phyloP scores from a whole-genome alignment of 2,329 filamentous ascomycete species.

The Cordyceps javanica region DNA sequence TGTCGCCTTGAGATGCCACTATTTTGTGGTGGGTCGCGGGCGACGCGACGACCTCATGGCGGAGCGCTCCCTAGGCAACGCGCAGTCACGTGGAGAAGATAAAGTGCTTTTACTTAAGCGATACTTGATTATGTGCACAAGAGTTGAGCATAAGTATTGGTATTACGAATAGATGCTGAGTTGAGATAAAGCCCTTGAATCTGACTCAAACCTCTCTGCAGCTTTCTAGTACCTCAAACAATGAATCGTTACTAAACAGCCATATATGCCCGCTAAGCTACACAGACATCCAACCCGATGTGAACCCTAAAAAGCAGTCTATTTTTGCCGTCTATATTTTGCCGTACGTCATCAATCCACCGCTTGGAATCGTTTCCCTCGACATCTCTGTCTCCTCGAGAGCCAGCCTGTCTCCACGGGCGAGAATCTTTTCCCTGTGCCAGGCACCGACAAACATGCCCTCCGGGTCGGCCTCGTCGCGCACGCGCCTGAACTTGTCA shows the following conservation, averaged over 20 bases:
- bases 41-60: slow-evolving; percentile 1
- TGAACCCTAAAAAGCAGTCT: not conserved
- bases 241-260: too few species aligned
- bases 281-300: not conserved
- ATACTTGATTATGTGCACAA: too few species aligned
- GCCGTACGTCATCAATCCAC: slow-evolving; percentile 10
- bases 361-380: slow-evolving; percentile 12
- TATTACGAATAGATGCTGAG: too few species aligned
- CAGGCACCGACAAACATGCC: slow-evolving; percentile 89
- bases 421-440: slow-evolving; percentile 66
- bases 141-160: too few species aligned
- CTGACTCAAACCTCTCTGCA: too few species aligned
- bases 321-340: not conserved
- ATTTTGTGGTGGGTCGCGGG: slow-evolving; percentile 10
- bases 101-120: not conserved
- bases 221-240: too few species aligned
- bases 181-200: too few species aligned
- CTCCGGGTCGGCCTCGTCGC: slow-evolving; percentile 67
- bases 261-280: not conserved
- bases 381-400: slow-evolving; percentile 32
- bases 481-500: slow-evolving; percentile 58
- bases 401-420: slow-evolving; percentile 25
- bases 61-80: not conserved
- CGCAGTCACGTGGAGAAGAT: slow-evolving; percentile 3
- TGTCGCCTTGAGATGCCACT: not conserved